Evolutionary conservation across 2,329 filamentous ascomycete genomes (phyloP).

Genomic region (Cephalotrichum gorgonifer): DNA sequence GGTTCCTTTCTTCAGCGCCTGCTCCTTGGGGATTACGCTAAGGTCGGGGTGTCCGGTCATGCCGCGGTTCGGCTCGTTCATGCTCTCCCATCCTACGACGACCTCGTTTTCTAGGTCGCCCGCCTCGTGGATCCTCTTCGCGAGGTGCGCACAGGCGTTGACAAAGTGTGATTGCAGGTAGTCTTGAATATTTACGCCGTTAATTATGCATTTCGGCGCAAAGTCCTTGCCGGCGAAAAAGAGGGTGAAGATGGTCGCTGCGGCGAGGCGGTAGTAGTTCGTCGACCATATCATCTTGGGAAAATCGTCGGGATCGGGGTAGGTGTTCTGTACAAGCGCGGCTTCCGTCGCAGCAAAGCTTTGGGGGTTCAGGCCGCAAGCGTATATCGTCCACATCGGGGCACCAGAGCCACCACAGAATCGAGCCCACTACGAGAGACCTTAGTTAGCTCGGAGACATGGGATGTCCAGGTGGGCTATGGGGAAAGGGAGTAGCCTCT

Average conservation of each 20-base stretch:
- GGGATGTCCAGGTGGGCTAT: no score
- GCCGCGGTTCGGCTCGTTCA: conserved; percentile 91
- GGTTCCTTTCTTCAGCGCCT: conserved; percentile 86
- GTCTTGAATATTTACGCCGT: conserved; percentile 93
- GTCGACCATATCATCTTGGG: conserved; percentile 99
- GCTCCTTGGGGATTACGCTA: conserved; percentile 70
- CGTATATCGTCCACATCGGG: conserved; percentile 96
- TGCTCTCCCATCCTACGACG: conserved; percentile 89
- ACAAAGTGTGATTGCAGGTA: conserved; percentile 85
- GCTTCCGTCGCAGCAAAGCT: conserved; percentile 81
- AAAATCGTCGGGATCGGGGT: conserved; percentile 71
- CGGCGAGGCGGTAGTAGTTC: conserved; percentile 82
- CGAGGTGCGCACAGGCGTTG: conserved; percentile 68
- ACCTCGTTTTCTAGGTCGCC: conserved; percentile 79
- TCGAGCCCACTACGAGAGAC: conserved; percentile 65
- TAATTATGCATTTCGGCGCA: conserved; percentile 89
- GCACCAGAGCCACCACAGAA: conserved; percentile 92
- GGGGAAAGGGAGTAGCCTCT: not conserved
- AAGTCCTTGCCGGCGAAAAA: conserved; percentile 90
- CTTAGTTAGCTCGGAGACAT: not conserved
- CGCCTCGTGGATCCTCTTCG: conserved; percentile 76
- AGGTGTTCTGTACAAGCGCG: conserved; percentile 90
- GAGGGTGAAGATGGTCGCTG: conserved; percentile 84
- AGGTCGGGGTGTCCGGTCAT: conserved; percentile 77
- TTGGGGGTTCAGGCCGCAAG: conserved; percentile 79